Evolutionary conservation across 108 stramenopile species (phyloP).

Genomic region (Conticribra guillardii): DNA sequence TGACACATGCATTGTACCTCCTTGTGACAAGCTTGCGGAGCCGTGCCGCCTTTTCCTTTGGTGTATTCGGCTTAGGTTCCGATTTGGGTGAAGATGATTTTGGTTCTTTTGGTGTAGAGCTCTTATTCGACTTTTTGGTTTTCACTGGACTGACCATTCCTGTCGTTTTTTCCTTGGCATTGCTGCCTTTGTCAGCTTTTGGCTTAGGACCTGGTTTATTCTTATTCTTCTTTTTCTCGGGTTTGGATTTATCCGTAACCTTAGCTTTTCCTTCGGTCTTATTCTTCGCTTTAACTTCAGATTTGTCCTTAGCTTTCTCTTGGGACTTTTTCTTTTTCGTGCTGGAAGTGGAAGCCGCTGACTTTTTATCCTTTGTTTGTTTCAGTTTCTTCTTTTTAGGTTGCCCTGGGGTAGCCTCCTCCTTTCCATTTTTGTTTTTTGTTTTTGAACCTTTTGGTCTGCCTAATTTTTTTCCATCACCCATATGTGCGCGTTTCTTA

Average conservation of each 20-base stretch:
- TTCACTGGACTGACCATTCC: no score
- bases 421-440: background rate
- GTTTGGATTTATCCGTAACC: conserved; percentile 16
- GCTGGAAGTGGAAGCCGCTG: background rate
- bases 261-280: conserved; percentile 15
- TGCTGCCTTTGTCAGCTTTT: conserved; percentile 3
- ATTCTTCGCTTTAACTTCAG: conserved; percentile 20
- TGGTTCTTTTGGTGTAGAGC: conserved; percentile 1
- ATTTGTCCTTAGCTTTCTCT: background rate
- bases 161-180: no score
- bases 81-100: conserved; percentile 17
- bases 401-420: background rate
- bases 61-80: conserved; percentile 30
- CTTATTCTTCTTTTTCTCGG: conserved; percentile 10
- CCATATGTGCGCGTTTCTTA: background rate
- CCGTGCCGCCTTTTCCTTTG: conserved; percentile 22
- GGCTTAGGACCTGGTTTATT: background rate
- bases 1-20: conserved; percentile 48
- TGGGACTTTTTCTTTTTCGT: background rate
- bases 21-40: conserved; percentile 29
- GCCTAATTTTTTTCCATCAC: background rate
- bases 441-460: background rate
- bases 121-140: conserved; percentile 13
- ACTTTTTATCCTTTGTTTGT: background rate
- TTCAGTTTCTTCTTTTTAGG: background rate